These are phyloP conservation scores for Camelina hispida DNA, from an alignment of 345 rosid species.

Conservation along the genomic window DNA sequence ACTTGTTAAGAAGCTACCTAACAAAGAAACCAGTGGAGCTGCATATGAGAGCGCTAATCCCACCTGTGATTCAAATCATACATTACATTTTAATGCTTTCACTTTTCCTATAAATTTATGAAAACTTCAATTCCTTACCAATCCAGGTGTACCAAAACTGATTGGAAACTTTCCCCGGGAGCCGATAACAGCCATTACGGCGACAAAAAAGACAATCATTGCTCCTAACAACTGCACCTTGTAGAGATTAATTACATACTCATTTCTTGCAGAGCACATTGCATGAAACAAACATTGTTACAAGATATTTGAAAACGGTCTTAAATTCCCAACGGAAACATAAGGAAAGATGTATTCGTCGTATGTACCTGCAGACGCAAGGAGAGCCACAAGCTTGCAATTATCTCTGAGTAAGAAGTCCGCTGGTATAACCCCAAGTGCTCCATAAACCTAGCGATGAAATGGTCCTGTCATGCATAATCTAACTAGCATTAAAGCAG, in stretches of 20 bases:
- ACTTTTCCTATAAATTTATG: not conserved
- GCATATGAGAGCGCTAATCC: constrained; percentile 95
- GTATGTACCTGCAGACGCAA: constrained; percentile 88
- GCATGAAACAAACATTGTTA: constrained; percentile 2
- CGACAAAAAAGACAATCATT: constrained; percentile 72
- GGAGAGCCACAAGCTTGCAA: constrained; percentile 95
- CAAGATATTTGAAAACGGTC: constrained; percentile 5
- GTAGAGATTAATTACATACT: not conserved
- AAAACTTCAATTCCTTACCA: constrained; percentile 57
- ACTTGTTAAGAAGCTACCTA: constrained; percentile 88
- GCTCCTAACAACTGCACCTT: constrained; percentile 75
- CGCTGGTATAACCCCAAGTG: constrained; percentile 69
- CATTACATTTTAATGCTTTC: not conserved
- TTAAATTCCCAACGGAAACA: constrained; percentile 9
- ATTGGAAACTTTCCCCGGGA: constrained; percentile 66
- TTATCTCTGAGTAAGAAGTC: constrained; percentile 80
- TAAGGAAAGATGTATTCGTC: not conserved
- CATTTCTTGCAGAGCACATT: not conserved
- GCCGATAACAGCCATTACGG: constrained; percentile 76
- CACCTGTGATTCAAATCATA: constrained; percentile 54
- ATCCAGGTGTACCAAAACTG: constrained; percentile 83
- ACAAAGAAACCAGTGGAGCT: constrained; percentile 79
- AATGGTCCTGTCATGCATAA: constrained; percentile 57
- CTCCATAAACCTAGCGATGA: constrained; percentile 63
- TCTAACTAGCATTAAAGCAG: not conserved